Percentiles rank a stretch among this genome's conserved stretches.
These are phyloP conservation scores for Stemphylium lycopersici DNA, from an alignment of 2,329 filamentous ascomycete genomes.

Conservation along the genomic window DNA sequence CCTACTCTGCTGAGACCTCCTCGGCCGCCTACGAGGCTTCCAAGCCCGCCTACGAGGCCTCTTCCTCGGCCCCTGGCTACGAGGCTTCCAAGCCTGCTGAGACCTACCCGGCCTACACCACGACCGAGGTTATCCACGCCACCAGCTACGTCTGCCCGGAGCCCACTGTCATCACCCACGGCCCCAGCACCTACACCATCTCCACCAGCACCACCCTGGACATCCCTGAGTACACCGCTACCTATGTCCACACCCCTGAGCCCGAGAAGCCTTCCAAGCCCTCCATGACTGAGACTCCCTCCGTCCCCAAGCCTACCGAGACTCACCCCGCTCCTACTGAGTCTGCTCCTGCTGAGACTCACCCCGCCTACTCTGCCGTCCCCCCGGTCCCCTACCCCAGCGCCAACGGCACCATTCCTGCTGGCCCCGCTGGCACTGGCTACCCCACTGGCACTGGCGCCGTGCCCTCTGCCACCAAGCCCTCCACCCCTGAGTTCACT, in stretches of 20 bases:
- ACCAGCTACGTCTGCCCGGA: constrained; percentile 32
- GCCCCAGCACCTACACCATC: constrained; percentile 42
- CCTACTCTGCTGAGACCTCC: constrained; percentile 3
- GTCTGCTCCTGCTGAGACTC: constrained; percentile 8
- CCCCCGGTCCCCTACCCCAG: constrained; percentile 20
- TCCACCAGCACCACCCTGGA: constrained; percentile 40
- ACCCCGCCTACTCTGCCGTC: constrained; percentile 14
- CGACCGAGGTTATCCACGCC: constrained; percentile 33
- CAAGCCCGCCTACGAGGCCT: not conserved
- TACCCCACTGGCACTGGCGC: constrained; percentile 20
- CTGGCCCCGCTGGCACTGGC: constrained; percentile 29
- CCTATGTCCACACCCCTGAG: constrained; percentile 25
- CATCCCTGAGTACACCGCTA: constrained; percentile 30
- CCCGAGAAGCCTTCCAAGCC: constrained; percentile 1
- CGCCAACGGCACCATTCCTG: constrained; percentile 17
- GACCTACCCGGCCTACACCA: constrained; percentile 30
- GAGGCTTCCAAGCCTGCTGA: not conserved
- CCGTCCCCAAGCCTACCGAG: not conserved
- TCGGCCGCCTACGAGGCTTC: not conserved
- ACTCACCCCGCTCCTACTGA: no score
- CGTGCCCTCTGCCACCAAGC: constrained; percentile 40
- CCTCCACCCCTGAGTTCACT: constrained; percentile 50
- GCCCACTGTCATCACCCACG: constrained; percentile 36
- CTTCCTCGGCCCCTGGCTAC: constrained; percentile 1
- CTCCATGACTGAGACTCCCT: not conserved